Percentiles rank a stretch among this genome's conserved stretches.
These are phyloP conservation scores for Cladorrhinum samala DNA, from an alignment of 495 filamentous ascomycete species.

Conservation along the genomic window DNA sequence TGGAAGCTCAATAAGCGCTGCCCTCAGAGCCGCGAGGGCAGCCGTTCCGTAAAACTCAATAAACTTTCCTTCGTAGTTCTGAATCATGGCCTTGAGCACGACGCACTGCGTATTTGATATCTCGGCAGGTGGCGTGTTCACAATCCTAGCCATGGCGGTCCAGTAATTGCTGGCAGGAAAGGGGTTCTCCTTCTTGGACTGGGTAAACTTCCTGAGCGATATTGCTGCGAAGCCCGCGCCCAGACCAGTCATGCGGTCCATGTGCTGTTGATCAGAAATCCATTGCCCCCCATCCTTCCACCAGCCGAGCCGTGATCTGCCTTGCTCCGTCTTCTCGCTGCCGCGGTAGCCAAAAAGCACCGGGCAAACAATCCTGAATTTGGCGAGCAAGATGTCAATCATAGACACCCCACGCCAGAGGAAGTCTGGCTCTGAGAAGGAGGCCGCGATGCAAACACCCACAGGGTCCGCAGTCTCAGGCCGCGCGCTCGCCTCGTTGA, in stretches of 20 bases:
- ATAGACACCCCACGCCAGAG: slow-evolving; percentile 64
- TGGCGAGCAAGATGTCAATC: slow-evolving; percentile 83
- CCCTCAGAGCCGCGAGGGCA: slow-evolving; percentile 56
- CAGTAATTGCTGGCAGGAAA: slow-evolving; percentile 79
- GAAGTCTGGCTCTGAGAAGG: slow-evolving; percentile 64
- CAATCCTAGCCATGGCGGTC: slow-evolving; percentile 62
- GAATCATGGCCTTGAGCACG: slow-evolving; percentile 70
- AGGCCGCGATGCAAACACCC: slow-evolving; percentile 65
- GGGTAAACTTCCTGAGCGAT: slow-evolving; percentile 71
- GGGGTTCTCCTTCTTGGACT: slow-evolving; percentile 60
- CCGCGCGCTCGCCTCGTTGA: slow-evolving; percentile 64
- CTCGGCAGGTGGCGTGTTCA: slow-evolving; percentile 60
- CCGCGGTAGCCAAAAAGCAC: slow-evolving; percentile 81
- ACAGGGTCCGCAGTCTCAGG: slow-evolving; percentile 72
- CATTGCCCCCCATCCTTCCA: slow-evolving; percentile 52
- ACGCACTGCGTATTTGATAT: slow-evolving; percentile 72
- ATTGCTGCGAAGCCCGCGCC: slow-evolving; percentile 79
- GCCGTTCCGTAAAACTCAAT: slow-evolving; percentile 69
- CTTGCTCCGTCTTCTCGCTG: slow-evolving; percentile 64
- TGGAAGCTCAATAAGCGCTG: slow-evolving; percentile 64
- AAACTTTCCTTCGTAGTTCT: slow-evolving; percentile 63
- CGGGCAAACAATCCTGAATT: slow-evolving; percentile 74
- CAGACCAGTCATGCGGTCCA: slow-evolving; percentile 76
- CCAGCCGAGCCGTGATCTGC: slow-evolving; percentile 71
- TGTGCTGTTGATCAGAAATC: slow-evolving; percentile 60